Conservation (phyloP, 768 basidiomycete species). For the Mrakia gelida region DNA sequence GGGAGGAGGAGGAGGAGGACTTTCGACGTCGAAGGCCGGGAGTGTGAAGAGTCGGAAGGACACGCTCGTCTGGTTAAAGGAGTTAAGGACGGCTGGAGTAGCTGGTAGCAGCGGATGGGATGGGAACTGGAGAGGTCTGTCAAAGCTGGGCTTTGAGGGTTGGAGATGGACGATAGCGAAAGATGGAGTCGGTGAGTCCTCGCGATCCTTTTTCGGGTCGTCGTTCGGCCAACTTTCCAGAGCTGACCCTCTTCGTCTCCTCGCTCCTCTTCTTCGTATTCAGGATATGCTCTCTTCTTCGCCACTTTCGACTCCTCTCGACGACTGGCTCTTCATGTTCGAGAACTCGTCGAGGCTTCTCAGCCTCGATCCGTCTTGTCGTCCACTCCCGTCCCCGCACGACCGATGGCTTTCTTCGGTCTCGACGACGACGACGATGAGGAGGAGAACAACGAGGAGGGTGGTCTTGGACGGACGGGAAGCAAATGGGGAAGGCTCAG, state of each 20-base stretch:
- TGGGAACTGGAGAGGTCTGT: constrained; percentile 6
- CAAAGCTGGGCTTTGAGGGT: constrained; percentile 26
- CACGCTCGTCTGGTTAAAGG: constrained; percentile 19
- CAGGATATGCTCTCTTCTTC: constrained; percentile 29
- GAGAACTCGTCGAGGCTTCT: constrained; percentile 14
- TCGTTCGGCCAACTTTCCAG: neutral
- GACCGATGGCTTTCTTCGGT: constrained; percentile 25
- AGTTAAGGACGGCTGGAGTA: constrained; percentile 15
- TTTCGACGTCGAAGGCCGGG: neutral
- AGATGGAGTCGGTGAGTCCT: constrained; percentile 23
- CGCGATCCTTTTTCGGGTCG: neutral
- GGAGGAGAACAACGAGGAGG: constrained; percentile 11
- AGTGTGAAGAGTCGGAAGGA: constrained; percentile 16
- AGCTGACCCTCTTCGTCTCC: neutral
- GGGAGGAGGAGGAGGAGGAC: neutral
- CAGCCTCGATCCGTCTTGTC: constrained; percentile 8
- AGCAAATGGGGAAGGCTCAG: constrained; percentile 17
- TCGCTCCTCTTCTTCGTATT: neutral
- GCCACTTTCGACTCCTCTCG: constrained; percentile 30
- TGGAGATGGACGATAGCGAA: constrained; percentile 30
- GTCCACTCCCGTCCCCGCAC: neutral
- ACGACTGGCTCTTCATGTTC: constrained; percentile 23
- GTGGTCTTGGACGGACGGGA: constrained; percentile 14
- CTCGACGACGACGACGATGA: constrained; percentile 13
- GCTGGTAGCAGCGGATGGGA: constrained; percentile 4